A percentile compares a stretch with the other conserved stretches of the same genome.
phyloP scores from a whole-genome alignment of 306 rosid genomes.

The Mimosa pudica region DNA sequence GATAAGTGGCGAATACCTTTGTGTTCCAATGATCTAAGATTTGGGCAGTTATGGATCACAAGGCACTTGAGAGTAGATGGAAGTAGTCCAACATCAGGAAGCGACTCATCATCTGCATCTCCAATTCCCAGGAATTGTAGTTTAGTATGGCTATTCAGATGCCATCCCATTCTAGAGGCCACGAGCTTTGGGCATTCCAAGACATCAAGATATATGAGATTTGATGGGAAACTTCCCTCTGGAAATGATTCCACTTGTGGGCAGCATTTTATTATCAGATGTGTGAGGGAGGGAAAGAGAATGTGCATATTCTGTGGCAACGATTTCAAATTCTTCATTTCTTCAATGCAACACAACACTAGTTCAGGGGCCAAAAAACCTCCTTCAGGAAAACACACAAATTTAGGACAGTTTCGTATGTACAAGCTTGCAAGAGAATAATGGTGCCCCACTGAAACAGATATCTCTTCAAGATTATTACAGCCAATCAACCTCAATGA shows the following conservation, averaged over 20 bases:
- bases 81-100: constrained; percentile 9
- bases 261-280: not conserved
- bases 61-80: not conserved
- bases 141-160: not conserved
- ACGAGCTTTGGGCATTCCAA: not conserved
- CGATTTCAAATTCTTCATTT: not conserved
- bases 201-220: not conserved
- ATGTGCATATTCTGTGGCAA: not conserved
- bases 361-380: not conserved
- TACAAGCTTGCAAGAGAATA: not conserved
- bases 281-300: not conserved
- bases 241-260: constrained; percentile 14
- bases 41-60: not conserved
- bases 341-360: not conserved
- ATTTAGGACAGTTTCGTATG: not conserved
- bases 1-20: constrained; percentile 4
- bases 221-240: constrained; percentile 2
- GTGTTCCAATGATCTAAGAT: not conserved
- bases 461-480: not conserved
- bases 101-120: not conserved
- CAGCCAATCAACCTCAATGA: not conserved
- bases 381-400: not conserved
- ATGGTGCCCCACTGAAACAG: not conserved
- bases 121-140: not conserved
- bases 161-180: constrained; percentile 12